These are phyloP conservation scores for Didymella exigua DNA, from an alignment of 2,329 filamentous ascomycete species.

Conservation along the genomic window DNA sequence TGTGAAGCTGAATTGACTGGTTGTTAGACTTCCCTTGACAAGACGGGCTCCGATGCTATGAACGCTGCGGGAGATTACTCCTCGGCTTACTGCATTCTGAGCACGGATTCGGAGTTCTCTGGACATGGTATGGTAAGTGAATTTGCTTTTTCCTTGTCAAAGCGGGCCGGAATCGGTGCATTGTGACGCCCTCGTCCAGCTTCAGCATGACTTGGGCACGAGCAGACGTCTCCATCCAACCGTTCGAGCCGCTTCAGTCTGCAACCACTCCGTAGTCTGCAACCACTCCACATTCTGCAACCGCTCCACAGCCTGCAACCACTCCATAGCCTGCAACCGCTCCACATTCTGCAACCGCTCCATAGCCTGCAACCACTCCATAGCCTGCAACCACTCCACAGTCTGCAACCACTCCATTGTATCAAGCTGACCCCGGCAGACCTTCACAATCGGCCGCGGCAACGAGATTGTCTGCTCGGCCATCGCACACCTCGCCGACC, in stretches of 20 bases:
- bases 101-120: constrained; percentile 73
- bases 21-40: constrained; percentile 80
- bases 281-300: no score
- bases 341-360: not conserved
- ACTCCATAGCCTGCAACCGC: no score
- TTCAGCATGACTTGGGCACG: no score
- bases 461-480: constrained; percentile 91
- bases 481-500: constrained; percentile 77
- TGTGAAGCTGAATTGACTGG: not conserved
- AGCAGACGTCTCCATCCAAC: no score
- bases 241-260: no score
- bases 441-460: constrained; percentile 85
- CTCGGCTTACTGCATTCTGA: constrained; percentile 88
- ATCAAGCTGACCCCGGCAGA: constrained; percentile 42
- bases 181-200: no score
- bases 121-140: constrained; percentile 77
- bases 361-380: not conserved
- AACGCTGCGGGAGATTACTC: constrained; percentile 93
- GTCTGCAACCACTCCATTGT: not conserved
- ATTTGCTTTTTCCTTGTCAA: not conserved
- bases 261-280: no score
- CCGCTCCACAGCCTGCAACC: no score
- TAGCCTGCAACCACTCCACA: not conserved
- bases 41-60: constrained; percentile 97
- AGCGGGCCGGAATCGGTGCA: no score